These are phyloP conservation scores for Pleurotus giganteus DNA, from an alignment of 768 basidiomycete species.

Conservation along the genomic window DNA sequence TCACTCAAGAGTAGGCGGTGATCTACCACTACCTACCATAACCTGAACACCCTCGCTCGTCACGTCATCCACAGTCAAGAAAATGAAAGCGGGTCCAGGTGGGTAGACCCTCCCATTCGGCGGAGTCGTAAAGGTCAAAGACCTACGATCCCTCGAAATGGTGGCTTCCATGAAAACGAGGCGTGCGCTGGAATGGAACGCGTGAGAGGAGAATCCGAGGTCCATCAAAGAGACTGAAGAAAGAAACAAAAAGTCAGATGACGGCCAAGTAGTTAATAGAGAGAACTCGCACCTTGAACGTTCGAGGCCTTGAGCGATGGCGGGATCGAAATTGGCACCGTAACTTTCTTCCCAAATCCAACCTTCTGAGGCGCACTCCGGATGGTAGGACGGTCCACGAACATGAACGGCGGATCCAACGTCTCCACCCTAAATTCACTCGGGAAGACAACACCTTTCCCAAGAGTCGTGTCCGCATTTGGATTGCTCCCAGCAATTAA, in stretches of 20 bases:
- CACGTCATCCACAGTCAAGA: conserved; percentile 14
- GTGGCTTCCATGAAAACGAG: conserved; percentile 30
- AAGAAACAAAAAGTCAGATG: not conserved
- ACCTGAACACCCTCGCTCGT: conserved; percentile 14
- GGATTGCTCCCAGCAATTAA: conserved; percentile 28
- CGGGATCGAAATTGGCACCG: conserved; percentile 30
- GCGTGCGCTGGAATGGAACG: conserved; percentile 32
- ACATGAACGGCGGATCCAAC: conserved; percentile 32
- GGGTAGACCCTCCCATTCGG: conserved; percentile 33
- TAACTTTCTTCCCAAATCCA: conserved; percentile 29
- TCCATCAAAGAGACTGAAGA: conserved; percentile 31
- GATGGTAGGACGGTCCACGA: conserved; percentile 18
- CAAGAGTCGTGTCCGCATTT: conserved; percentile 23
- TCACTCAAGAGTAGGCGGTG: conserved; percentile 16
- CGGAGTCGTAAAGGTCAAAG: conserved; percentile 29
- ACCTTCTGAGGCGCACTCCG: conserved; percentile 25
- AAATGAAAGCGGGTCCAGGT: conserved; percentile 25
- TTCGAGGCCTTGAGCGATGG: conserved; percentile 10
- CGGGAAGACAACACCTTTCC: not conserved
- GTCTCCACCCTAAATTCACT: conserved; percentile 28
- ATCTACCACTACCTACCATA: conserved; percentile 15
- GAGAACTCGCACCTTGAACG: not conserved
- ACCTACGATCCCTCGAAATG: conserved; percentile 24
- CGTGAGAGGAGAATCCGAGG: conserved; percentile 32
- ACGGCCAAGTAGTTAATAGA: not conserved